Conservation (phyloP, 768 basidiomycete genomes). For the Gloeostereum incarnatum region DNA sequence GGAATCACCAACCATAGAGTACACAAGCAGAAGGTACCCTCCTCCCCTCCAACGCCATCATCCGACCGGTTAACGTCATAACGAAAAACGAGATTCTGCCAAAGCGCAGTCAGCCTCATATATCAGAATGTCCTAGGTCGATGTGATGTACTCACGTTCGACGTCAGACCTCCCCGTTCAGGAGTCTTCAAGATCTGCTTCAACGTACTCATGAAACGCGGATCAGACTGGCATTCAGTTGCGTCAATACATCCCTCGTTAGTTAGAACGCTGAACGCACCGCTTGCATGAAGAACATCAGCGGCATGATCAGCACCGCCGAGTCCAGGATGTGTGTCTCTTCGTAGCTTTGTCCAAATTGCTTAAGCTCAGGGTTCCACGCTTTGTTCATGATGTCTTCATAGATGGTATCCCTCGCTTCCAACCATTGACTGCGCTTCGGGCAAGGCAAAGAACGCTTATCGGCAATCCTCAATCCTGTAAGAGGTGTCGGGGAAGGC, state of each 20-base stretch:
- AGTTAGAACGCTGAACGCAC: conserved; percentile 27
- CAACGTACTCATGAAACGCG: conserved; percentile 80
- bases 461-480: conserved; percentile 82
- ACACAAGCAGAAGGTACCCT: conserved; percentile 90
- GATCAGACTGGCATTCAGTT: conserved; percentile 54
- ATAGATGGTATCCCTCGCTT: conserved; percentile 74
- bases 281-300: conserved; percentile 85
- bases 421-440: conserved; percentile 59
- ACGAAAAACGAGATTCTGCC: conserved; percentile 78
- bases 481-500: neutral
- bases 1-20: conserved; percentile 53
- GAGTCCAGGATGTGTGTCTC: conserved; percentile 76
- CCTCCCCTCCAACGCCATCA: conserved; percentile 94
- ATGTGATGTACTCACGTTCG: conserved; percentile 46
- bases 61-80: conserved; percentile 82
- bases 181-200: conserved; percentile 78
- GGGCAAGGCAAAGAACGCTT: conserved; percentile 91
- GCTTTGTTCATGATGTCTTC: conserved; percentile 90
- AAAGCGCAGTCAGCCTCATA: neutral
- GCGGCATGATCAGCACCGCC: conserved; percentile 85
- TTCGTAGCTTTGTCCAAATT: conserved; percentile 89
- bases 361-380: conserved; percentile 63
- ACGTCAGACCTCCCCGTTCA: conserved; percentile 85
- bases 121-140: neutral
- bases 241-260: neutral